These are phyloP conservation scores for Dendryphion nanum DNA, from an alignment of 2,329 filamentous ascomycete genomes.

Conservation along the genomic window DNA sequence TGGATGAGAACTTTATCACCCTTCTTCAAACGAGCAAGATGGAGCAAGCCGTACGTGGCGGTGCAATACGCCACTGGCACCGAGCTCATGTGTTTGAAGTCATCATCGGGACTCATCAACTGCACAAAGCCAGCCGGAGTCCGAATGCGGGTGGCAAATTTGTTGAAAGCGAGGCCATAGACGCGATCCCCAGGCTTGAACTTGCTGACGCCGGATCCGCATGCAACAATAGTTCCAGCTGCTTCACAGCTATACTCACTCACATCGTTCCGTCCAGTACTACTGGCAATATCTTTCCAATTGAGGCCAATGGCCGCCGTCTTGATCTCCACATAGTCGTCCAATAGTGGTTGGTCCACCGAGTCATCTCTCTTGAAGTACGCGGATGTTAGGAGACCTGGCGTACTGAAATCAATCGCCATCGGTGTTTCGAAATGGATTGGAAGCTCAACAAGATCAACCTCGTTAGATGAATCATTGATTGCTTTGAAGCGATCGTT, in stretches of 20 bases:
- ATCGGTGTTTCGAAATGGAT: too few relatives aligned
- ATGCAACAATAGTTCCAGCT: constrained; percentile 44
- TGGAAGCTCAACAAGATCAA: not conserved
- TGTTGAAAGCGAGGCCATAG: not conserved
- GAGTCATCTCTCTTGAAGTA: not conserved
- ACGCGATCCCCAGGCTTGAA: not conserved
- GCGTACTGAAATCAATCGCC: too few relatives aligned
- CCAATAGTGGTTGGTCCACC: constrained; percentile 1
- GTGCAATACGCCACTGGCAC: constrained; percentile 8
- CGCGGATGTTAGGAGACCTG: not conserved
- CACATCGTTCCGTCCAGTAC: constrained; percentile 7
- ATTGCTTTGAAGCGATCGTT: not conserved
- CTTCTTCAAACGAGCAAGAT: constrained; percentile 4
- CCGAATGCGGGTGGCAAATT: not conserved
- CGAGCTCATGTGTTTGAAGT: not conserved
- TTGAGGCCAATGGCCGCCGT: constrained; percentile 9
- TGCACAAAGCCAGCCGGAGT: not conserved
- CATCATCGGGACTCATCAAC: not conserved
- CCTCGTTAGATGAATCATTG: not conserved
- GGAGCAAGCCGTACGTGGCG: constrained; percentile 3
- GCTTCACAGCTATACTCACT: constrained; percentile 7
- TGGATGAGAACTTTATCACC: constrained; percentile 25
- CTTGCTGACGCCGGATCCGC: constrained; percentile 8
- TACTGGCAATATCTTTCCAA: constrained; percentile 8
- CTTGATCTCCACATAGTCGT: constrained; percentile 9